Percentiles rank a stretch among this genome's conserved stretches.
These are phyloP conservation scores for Xylariales sp. DNA, from an alignment of 2,329 filamentous ascomycete genomes.

Conservation along the genomic window DNA sequence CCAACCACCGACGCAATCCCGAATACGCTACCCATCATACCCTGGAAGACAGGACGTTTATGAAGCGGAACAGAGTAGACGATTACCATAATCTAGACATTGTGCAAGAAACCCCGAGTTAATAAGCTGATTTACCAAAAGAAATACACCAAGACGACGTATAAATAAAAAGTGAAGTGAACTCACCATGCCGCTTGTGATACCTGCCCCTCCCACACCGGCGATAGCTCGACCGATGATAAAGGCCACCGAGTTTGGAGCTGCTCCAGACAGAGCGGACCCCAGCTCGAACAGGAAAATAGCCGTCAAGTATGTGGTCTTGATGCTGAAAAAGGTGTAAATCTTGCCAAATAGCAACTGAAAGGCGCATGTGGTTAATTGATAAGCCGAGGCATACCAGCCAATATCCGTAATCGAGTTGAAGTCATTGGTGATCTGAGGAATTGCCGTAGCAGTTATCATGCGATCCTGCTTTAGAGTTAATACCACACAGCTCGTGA, in stretches of 20 bases:
- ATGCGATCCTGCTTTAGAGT: not conserved
- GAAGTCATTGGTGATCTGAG: constrained; percentile 31
- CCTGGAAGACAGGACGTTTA: constrained; percentile 27
- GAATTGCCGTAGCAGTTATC: constrained; percentile 20
- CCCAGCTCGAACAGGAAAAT: constrained; percentile 32
- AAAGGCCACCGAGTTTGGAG: constrained; percentile 30
- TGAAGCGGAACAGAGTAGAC: constrained; percentile 22
- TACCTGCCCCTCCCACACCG: constrained; percentile 31
- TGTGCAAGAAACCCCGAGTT: not conserved
- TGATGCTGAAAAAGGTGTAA: constrained; percentile 31
- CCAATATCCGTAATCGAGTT: constrained; percentile 28
- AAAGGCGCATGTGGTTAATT: constrained; percentile 30
- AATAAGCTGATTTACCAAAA: too few relatives aligned
- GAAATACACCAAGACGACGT: too few relatives aligned
- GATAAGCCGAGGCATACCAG: constrained; percentile 32
- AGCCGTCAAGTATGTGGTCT: constrained; percentile 21
- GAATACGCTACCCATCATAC: constrained; percentile 28
- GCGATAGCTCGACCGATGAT: constrained; percentile 36
- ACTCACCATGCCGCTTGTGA: constrained; percentile 28
- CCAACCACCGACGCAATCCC: constrained; percentile 28
- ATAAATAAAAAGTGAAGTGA: too few relatives aligned
- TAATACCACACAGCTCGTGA: not conserved
- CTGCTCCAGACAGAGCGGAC: constrained; percentile 32
- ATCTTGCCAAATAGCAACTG: constrained; percentile 34
- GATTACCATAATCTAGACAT: constrained; percentile 1